Base-by-base conservation (phyloP, 345 rosid species). In the Chamaenerion angustifolium region DNA sequence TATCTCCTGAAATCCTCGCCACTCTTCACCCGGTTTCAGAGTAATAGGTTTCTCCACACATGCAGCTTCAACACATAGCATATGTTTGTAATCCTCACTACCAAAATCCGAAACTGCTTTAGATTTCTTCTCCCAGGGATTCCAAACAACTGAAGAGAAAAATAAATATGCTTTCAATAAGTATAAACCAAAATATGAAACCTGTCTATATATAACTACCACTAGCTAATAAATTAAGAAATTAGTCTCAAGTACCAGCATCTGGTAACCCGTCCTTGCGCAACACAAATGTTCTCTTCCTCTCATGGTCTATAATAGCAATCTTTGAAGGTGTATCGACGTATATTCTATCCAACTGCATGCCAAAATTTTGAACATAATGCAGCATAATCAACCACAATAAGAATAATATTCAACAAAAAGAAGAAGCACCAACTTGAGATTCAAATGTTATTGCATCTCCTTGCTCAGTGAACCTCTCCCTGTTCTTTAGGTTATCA, bases 401-500 rank as follows among this genome's bases (percentile, higher is more conserved):
- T 40, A 6, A 43, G 25, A 40, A 54, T 23, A 2, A 5, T 23
- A 23, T 23, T 2, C 27, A 12, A 3, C 35, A n/a, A 16, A 13
- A 42, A 14, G 12, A 15, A 3, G 10, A 47, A 51, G 42, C 23
- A 69, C 64, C 58, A 56, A 75, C 85, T 66, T 78, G 78, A 31
- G 81, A 70, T 66, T 78, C 84, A 63, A 78, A 78, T 46, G 74
- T 68, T 63, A 78, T 60, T 52, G 84, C 84, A 61, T 78, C 84
- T 23, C 81, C 81, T 48, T 78, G 84, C 59, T 78, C 84, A 10
- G 84, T 78, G 58, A 75, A 78, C 40, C 81, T 71, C 64, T 75
- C 75, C 66, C 43, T 66, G 35, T 64, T 53, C 66, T 66, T 61
- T 47, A 78, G 60, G 64, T 68, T 78, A 51, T 75, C 84, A 50